Conservation (phyloP, 225 moss, liverwort and hornwort genomes). For the Polytrichum commune region DNA sequence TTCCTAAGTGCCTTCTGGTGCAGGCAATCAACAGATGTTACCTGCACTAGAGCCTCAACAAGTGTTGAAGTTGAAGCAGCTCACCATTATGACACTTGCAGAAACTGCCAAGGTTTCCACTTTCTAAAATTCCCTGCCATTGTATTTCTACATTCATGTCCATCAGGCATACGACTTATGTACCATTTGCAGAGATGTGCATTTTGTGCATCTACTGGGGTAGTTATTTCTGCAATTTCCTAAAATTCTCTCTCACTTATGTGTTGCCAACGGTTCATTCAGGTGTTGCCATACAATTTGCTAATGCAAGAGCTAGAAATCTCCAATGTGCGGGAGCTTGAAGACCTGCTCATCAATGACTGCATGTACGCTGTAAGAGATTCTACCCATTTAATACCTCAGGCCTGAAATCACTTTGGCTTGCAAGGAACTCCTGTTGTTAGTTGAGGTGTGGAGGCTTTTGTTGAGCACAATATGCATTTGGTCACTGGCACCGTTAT, state of each 20-base stretch:
- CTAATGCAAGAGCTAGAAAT: conserved; percentile 91
- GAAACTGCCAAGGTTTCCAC: conserved; percentile 71
- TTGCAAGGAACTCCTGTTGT: neutral
- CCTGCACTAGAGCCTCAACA: conserved; percentile 76
- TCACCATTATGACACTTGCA: conserved; percentile 87
- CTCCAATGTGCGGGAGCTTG: conserved; percentile 83
- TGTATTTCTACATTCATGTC: no score
- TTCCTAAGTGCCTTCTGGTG: neutral
- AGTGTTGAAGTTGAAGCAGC: conserved; percentile 84
- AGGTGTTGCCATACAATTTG: conserved; percentile 85
- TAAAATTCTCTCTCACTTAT: no score
- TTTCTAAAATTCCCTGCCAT: neutral
- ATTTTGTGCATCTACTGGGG: no score
- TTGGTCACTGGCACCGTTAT: no score
- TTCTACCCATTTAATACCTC: no score
- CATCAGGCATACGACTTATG: no score
- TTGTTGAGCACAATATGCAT: no score
- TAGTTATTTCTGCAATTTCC: neutral
- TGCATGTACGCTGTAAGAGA: conserved; percentile 90
- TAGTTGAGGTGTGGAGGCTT: no score
- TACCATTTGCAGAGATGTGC: no score
- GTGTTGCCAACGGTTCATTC: conserved; percentile 1
- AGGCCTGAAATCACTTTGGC: neutral
- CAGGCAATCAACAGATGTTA: conserved; percentile 71
- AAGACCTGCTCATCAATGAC: conserved; percentile 91